phyloP scores from a whole-genome alignment of 768 basidiomycete genomes.

The Lactarius hatsudake region DNA sequence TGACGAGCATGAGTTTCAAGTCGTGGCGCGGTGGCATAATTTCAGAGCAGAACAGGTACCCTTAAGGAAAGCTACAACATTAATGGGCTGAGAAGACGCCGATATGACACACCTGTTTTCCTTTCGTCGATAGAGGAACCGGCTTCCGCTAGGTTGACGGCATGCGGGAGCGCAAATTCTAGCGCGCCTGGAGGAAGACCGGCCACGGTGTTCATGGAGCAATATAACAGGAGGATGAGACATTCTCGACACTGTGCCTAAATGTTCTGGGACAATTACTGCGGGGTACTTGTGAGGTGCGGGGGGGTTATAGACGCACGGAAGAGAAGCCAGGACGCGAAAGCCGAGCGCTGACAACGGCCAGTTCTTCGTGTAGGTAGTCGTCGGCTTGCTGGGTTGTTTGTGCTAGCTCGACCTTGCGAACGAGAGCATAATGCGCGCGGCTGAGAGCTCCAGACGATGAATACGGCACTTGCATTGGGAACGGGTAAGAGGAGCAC shows the following conservation, averaged over 20 bases:
- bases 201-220: slow-evolving; percentile 49
- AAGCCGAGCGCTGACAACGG: slow-evolving; percentile 52
- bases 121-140: slow-evolving; percentile 60
- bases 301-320: slow-evolving; percentile 42
- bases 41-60: slow-evolving; percentile 75
- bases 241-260: slow-evolving; percentile 66
- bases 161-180: slow-evolving; percentile 72
- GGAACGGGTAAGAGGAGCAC: neutral
- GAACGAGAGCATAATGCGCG: slow-evolving; percentile 72
- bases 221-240: slow-evolving; percentile 69
- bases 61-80: slow-evolving; percentile 37
- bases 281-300: neutral
- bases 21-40: slow-evolving; percentile 69
- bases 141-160: slow-evolving; percentile 72
- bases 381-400: slow-evolving; percentile 61
- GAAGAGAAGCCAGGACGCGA: slow-evolving; percentile 47
- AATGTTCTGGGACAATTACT: slow-evolving; percentile 5
- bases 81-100: neutral
- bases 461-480: slow-evolving; percentile 75
- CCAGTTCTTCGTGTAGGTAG: slow-evolving; percentile 56
- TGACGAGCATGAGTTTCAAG: slow-evolving; percentile 78
- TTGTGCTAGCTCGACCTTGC: slow-evolving; percentile 61
- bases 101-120: slow-evolving; percentile 51
- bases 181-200: slow-evolving; percentile 45
- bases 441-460: slow-evolving; percentile 78